Percentiles rank a stretch among this genome's conserved stretches.
Evolutionary conservation across 2,329 filamentous ascomycete species (phyloP).

Genomic region (Penicillium sp.): DNA sequence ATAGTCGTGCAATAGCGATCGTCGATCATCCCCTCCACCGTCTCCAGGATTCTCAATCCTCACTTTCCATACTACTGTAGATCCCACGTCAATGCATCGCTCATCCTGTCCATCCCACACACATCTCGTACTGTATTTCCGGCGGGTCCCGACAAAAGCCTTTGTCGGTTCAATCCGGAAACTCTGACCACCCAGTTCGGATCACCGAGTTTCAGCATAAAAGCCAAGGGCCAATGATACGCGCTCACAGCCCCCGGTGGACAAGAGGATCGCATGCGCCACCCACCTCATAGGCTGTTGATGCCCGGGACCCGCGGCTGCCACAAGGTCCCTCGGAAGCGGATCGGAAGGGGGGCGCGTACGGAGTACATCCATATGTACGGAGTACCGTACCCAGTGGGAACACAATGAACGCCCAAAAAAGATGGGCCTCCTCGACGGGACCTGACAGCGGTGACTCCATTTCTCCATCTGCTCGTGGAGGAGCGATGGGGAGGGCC

Average conservation of each 20-base stretch:
- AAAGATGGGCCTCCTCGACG: neutral
- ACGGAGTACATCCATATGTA: neutral
- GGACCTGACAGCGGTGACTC: constrained; percentile 7
- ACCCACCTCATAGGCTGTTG: constrained; percentile 27
- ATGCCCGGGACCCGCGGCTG: constrained; percentile 6
- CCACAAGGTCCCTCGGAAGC: constrained; percentile 15
- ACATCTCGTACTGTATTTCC: no score
- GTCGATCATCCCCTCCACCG: neutral
- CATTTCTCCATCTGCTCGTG: constrained; percentile 5
- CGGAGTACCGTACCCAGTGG: neutral
- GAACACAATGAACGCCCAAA: neutral
- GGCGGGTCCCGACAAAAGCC: constrained; percentile 6
- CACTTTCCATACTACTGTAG: no score
- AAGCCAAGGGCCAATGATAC: constrained; percentile 19
- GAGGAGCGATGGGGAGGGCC: constrained; percentile 2
- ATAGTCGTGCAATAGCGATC: constrained; percentile 1
- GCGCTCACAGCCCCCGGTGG: constrained; percentile 10
- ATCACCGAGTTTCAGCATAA: constrained; percentile 27
- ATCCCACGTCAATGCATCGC: no score
- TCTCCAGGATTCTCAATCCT: neutral
- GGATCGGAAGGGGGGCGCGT: neutral
- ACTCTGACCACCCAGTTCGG: constrained; percentile 19
- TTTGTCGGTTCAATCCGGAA: constrained; percentile 22
- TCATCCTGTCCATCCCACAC: no score
- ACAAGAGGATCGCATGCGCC: constrained; percentile 23